Conservation (phyloP, 106 monocot species). For the Alisma plantagoaquatica region DNA sequence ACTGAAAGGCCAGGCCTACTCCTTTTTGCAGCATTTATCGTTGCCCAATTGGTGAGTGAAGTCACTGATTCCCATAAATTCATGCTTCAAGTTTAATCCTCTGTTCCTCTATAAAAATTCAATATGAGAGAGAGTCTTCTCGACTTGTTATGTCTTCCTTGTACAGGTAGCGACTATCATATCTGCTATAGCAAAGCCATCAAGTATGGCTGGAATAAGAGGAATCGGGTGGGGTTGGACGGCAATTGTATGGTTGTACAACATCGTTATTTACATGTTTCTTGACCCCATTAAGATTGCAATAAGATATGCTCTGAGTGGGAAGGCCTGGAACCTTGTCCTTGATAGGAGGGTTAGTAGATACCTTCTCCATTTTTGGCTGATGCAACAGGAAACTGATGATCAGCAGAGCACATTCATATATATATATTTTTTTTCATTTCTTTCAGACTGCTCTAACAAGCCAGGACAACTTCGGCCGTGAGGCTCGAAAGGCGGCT, state of each 20-base stretch:
- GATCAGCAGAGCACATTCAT: too few relatives aligned
- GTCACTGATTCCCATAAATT: too few relatives aligned
- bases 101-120: too few relatives aligned
- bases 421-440: too few relatives aligned
- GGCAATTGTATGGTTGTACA: conserved; percentile 59
- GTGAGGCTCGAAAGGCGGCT: conserved; percentile 39
- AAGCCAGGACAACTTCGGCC: conserved; percentile 38
- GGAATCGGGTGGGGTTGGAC: conserved; percentile 67
- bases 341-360: conserved; percentile 56
- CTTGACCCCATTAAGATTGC: conserved; percentile 49
- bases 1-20: conserved; percentile 52
- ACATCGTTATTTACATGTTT: conserved; percentile 40
- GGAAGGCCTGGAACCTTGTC: conserved; percentile 52
- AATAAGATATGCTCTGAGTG: conserved; percentile 38
- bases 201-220: conserved; percentile 34
- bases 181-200: conserved; percentile 53
- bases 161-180: conserved; percentile 55
- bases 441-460: conserved; percentile 38
- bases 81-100: too few relatives aligned
- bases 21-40: conserved; percentile 45
- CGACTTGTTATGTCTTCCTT: background rate
- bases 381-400: background rate
- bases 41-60: conserved; percentile 61
- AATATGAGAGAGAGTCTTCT: background rate
- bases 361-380: background rate